A percentile compares a stretch with the other conserved stretches of the same genome.
phyloP scores from a whole-genome alignment of 306 rosid genomes.

The Vigna trinervia region DNA sequence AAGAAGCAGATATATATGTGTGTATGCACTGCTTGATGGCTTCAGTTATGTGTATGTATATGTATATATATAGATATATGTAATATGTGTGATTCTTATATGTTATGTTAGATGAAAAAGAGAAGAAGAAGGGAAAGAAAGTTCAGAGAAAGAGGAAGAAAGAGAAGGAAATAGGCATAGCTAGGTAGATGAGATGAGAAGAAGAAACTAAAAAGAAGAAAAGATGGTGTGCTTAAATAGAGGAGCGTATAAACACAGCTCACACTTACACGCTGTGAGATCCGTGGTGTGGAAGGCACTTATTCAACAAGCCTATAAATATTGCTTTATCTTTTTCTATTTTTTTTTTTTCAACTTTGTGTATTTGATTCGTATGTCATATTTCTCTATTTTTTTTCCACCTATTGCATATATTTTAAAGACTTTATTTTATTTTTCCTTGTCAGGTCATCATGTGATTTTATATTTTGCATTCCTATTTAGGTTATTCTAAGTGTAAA shows the following conservation, averaged over 20 bases:
- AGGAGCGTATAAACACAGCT: conserved; percentile 50
- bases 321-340: background rate
- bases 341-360: background rate
- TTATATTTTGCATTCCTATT: background rate
- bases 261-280: conserved; percentile 39
- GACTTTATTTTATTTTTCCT: background rate
- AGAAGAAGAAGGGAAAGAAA: background rate
- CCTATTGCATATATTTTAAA: background rate
- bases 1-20: background rate
- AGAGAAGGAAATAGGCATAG: background rate
- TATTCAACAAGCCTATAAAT: conserved; percentile 49
- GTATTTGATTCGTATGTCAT: background rate
- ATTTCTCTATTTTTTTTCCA: background rate
- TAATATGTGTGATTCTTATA: background rate
- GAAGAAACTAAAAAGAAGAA: conserved; percentile 49
- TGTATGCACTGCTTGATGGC: background rate
- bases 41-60: background rate
- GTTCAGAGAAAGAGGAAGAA: background rate
- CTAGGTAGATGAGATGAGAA: conserved; percentile 2
- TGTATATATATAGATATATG: too few species aligned
- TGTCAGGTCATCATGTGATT: background rate
- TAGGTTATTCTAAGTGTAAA: background rate
- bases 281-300: conserved; percentile 72
- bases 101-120: background rate
- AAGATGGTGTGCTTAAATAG: conserved; percentile 55